Evolutionary conservation across 768 basidiomycete species (phyloP), one percentile per base, ranked within the genome.

Genomic region (Panellus pusillus): DNA sequence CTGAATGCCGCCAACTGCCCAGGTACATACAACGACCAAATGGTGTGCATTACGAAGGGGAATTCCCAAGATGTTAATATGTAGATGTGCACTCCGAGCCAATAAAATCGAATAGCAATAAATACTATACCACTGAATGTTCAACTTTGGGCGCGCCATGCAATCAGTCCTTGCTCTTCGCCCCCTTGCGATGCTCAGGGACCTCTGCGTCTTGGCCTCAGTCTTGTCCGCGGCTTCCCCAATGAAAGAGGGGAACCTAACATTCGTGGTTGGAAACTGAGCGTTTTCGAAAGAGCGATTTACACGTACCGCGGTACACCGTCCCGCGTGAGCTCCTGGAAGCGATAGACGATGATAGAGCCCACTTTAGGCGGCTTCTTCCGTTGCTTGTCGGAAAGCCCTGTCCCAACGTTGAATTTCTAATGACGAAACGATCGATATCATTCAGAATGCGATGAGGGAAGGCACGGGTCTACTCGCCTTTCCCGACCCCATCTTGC

Each of bases 401-500:
- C 82, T 3, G 77, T 78, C 9, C 82, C 82, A 4, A 81, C 79
- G 49, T 74, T 81, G 69, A 84, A 84, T 2, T 67, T 74, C 82
- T 83, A 28, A 40, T 6, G 19, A 35, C 2, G 24, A 24, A 20
- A 14, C 6, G 42, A 50, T 12, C n/a, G n/a, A n/a, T n/a, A n/a
- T n/a, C 28, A 44, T 31, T 11, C 35, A 17, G 27, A 17, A 24
- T 24, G 24, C 24, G 36, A 39, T 17, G 14, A 42, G 46, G 28
- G 6, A 14, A 38, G 44, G 29, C 1, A 5, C 7, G 36, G 8
- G n/a, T 59, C 66, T 8, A 24, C 55, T 17, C 42, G 80, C 82
- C 78, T 84, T 83, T 27, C 80, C 80, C 3, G 80, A 82, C 44
- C 70, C 78, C 82, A 84, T 84, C 62, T 76, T 77, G 63, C 81